Percentiles rank a stretch among this genome's conserved stretches.
Conservation (phyloP, 1,139 yeast species). For the Pneumocystis oryctolagi region DNA sequence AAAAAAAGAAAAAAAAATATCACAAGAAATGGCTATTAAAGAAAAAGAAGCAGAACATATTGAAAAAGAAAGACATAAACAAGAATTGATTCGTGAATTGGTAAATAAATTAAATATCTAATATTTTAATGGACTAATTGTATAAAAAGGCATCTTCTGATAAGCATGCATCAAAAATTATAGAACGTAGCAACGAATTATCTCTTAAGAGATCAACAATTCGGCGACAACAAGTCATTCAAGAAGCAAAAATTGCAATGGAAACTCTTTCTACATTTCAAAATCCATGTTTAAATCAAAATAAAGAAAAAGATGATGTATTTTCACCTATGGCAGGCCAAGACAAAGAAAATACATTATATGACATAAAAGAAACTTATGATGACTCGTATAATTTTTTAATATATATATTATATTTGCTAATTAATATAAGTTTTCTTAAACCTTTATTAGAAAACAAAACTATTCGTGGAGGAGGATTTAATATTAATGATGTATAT, state of each 20-base stretch:
- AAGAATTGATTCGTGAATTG: constrained; percentile 56
- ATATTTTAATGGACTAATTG: constrained; percentile 37
- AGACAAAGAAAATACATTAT: constrained; percentile 40
- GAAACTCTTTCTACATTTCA: constrained; percentile 1
- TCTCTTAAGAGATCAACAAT: constrained; percentile 36
- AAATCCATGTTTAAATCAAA: constrained; percentile 19
- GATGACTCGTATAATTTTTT: constrained; percentile 45
- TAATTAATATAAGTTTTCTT: not conserved
- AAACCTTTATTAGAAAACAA: constrained; percentile 37
- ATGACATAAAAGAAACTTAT: constrained; percentile 35
- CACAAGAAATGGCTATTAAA: constrained; percentile 24
- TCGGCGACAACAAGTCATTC: constrained; percentile 2
- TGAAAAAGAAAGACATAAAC: constrained; percentile 34
- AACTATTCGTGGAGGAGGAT: constrained; percentile 75
- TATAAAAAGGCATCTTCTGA: constrained; percentile 48
- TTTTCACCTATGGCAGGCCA: constrained; percentile 94
- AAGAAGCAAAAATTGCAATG: constrained; percentile 3
- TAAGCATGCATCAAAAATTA: constrained; percentile 42
- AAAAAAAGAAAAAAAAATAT: constrained; percentile 27
- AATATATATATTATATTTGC: constrained; percentile 10
- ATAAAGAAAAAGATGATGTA: constrained; percentile 36
- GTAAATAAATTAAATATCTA: constrained; percentile 28
- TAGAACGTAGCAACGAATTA: constrained; percentile 19
- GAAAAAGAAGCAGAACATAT: constrained; percentile 28
- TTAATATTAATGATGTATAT: constrained; percentile 54